Percentiles rank a stretch among this genome's conserved stretches.
Conservation (phyloP, 495 filamentous ascomycete species). For the Hyaloscypha variabilis region DNA sequence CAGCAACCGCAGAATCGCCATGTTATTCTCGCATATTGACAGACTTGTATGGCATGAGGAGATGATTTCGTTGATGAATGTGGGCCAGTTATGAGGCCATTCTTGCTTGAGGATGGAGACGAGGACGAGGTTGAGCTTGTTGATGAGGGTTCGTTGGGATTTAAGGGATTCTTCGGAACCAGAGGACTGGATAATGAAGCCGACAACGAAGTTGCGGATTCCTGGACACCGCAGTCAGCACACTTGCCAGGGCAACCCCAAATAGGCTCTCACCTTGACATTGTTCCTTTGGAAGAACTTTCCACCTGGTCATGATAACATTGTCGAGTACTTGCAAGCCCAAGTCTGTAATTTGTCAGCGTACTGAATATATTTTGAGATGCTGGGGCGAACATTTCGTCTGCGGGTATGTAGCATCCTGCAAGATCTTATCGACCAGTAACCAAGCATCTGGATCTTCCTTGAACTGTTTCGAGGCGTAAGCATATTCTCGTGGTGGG, state of each 20-base stretch:
- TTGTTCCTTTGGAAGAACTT: slow-evolving; percentile 92
- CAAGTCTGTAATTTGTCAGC: slow-evolving; percentile 70
- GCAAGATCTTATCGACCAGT: slow-evolving; percentile 92
- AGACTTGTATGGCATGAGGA: slow-evolving; percentile 91
- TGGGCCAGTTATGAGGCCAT: slow-evolving; percentile 99
- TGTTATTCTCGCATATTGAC: slow-evolving; percentile 99
- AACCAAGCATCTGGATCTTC: slow-evolving; percentile 98
- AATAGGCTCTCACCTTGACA: slow-evolving; percentile 58
- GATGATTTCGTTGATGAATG: slow-evolving; percentile 99
- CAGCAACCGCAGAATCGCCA: slow-evolving; percentile 93
- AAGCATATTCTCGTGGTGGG: slow-evolving; percentile 27
- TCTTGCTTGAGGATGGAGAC: slow-evolving; percentile 98
- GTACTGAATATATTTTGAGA: slow-evolving; percentile 15
- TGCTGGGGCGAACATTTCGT: slow-evolving; percentile 80
- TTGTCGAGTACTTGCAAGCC: slow-evolving; percentile 95
- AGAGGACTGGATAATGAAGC: slow-evolving; percentile 94
- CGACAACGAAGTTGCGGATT: slow-evolving; percentile 98
- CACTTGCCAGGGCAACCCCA: slow-evolving; percentile 25
- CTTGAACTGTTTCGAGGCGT: slow-evolving; percentile 74
- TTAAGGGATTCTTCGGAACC: slow-evolving; percentile 83
- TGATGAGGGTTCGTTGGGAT: slow-evolving; percentile 81
- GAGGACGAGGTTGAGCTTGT: slow-evolving; percentile 96
- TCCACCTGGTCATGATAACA: slow-evolving; percentile 99
- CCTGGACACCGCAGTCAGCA: slow-evolving; percentile 45
- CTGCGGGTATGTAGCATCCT: slow-evolving; percentile 86